Base-by-base conservation (phyloP, 139 green algal genomes). In the Klebsormidium nitens region DNA sequence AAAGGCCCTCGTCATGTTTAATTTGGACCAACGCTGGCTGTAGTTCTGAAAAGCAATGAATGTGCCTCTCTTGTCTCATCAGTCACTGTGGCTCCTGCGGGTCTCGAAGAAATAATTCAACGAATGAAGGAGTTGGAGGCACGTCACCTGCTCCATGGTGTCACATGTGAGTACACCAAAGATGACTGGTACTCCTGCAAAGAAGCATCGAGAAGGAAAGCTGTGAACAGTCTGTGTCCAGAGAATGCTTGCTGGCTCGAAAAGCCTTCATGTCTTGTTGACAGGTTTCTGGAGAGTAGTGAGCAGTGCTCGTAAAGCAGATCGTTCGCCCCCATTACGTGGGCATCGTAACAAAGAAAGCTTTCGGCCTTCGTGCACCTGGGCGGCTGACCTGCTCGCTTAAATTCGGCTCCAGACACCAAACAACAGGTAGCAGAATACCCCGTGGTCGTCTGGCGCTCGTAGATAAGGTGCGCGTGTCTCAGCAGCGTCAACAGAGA, bases 121-220 rank as follows among this genome's bases (percentile, higher is more conserved):
- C 6, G 8, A 1, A 55, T 52, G 59, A 19, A 52, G 19, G 36
- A 29, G 36, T 55, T 36, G 40, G 32, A 26, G 42, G 11, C 59
- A 1, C 49, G 86, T 87, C 82, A 95, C 90, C 71, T 26, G 36
- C 42, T 97, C 91, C 81, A 98, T 92, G 32, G 72, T 93, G 39
- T 98, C 91, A 4, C 83, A 92, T 6, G 92, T 97, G 1, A 97
- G 83, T 28, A 97, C 92, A n/a, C 89, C 89, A 85, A 97, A 97
- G 31, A 97, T 84, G 23, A 91, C 84, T 8, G 92, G 91, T 26
- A 96, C 85, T 5, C 39, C 58, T 52, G 89, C 88, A 29, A 48
- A 34, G 44, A 17, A 52, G 19, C 44, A 52, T n/a, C n/a, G 23
- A 66, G 52, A 29, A 69, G 61, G 3, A n/a, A 31, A 31, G 11